Evolutionary conservation across 1,139 yeast species (phyloP), one percentile per base, ranked within the genome.

Genomic region (Lodderomyces margitis): DNA sequence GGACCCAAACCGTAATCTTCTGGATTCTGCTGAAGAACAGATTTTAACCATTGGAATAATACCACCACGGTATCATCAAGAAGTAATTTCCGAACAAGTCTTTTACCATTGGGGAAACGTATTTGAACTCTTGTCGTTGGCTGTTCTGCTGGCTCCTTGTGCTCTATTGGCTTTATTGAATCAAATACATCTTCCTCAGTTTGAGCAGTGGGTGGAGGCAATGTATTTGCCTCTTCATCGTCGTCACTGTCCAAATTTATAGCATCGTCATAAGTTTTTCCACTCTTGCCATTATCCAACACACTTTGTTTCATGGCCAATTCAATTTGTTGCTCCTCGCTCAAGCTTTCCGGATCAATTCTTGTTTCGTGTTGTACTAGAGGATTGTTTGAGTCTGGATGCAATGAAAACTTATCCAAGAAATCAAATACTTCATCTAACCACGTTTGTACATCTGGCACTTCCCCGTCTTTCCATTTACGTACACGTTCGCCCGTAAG

Each of bases 401-500:
- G 80, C 36, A 87, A 67, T 0, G 94, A 80, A 58, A 80, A 87
- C 38, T 74, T 61, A n/a, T 64, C 62, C 51, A 91, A 66, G 57
- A 85, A 85, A 16, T 72, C 73, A 23, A 75, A 71, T 1, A 81
- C 75, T 37, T 82, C 84, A 34, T 74, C 73, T 15, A 83, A 58
- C 80, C 92, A 91, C 20, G 61, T 64, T 11, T 64, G 70, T 1
- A 75, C 70, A 28, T 66, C 64, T 0, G 94, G 95, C 1, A 81
- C 82, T 34, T 58, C 65, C 11, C 80, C 80, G 38, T 75, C 75
- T 11, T 56, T 53, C 96, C 97, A 91, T 46, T 71, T 72, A 51
- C 76, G 75, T 43, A 88, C 76, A 46, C 95, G 73, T 62, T 92
- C 98, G 11, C 98, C 98, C 0, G 98, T 92, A 58, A 91, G 79